phyloP scores from a whole-genome alignment of 2,329 filamentous ascomycete species.

The Aspergillus ochraceoroseus region DNA sequence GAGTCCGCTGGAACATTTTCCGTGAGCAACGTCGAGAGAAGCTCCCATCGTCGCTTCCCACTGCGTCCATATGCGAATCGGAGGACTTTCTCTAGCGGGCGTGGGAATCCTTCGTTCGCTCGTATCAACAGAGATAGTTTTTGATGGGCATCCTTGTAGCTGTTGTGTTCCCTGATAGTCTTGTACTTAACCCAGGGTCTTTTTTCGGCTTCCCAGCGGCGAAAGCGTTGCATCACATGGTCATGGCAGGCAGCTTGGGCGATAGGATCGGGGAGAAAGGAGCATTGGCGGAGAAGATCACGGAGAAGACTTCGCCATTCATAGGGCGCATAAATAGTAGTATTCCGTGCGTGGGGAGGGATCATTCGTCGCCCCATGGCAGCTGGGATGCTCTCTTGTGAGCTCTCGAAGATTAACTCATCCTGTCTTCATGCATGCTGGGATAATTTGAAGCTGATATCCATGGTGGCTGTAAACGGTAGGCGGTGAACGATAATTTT shows the following conservation, averaged over 20 bases:
- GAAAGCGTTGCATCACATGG: conserved; percentile 49
- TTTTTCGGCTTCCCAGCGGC: conserved; percentile 31
- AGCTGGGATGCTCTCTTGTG: no score
- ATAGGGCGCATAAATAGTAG: no score
- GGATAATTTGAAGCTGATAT: no score
- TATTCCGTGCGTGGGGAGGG: no score
- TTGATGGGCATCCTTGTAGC: conserved; percentile 30
- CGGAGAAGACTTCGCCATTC: conserved; percentile 50
- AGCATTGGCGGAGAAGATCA: conserved; percentile 54
- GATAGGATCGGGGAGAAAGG: conserved; percentile 56
- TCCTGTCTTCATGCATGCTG: no score
- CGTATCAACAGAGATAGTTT: conserved; percentile 45
- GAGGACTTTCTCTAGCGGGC: conserved; percentile 50
- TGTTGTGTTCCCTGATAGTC: conserved; percentile 18
- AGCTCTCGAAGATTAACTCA: no score
- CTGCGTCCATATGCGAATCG: conserved; percentile 54
- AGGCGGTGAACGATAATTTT: conserved; percentile 1
- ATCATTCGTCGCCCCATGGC: no score
- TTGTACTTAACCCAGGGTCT: conserved; percentile 18
- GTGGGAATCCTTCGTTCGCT: conserved; percentile 54
- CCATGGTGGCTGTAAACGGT: no score
- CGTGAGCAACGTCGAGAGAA: conserved; percentile 40
- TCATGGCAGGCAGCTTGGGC: conserved; percentile 49
- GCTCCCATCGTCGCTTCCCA: conserved; percentile 49
- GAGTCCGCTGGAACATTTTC: conserved; percentile 25